phyloP scores from a whole-genome alignment of 2,329 filamentous ascomycete species.

The Cytospora chrysosperma region DNA sequence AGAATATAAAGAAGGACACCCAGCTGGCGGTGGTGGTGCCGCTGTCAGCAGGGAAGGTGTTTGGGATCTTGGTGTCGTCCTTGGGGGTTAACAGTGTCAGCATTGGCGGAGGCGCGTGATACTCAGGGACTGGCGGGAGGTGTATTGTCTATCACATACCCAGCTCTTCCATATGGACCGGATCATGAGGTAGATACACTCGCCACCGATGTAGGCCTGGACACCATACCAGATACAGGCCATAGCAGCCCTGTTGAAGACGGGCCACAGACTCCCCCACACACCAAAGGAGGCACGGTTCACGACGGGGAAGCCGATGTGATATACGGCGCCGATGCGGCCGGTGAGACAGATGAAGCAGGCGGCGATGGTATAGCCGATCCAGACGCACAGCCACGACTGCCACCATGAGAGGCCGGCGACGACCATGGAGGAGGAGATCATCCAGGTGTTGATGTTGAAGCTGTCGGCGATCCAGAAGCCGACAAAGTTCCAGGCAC shows the following conservation, averaged over 20 bases:
- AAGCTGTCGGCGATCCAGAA: conserved; percentile 86
- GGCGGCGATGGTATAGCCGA: conserved; percentile 77
- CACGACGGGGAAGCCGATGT: conserved; percentile 85
- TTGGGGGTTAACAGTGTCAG: conserved; percentile 28
- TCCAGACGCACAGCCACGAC: conserved; percentile 83
- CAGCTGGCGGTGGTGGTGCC: conserved; percentile 76
- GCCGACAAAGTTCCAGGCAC: conserved; percentile 81
- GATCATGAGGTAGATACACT: conserved; percentile 88
- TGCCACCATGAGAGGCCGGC: conserved; percentile 87
- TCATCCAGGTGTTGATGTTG: conserved; percentile 95
- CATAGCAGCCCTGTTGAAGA: conserved; percentile 86
- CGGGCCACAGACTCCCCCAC: conserved; percentile 85
- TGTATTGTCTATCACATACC: conserved; percentile 41
- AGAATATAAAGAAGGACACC: conserved; percentile 84
- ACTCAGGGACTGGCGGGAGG: background rate
- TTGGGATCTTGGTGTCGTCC: conserved; percentile 58
- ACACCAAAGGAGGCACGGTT: conserved; percentile 79
- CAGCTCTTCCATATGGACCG: conserved; percentile 75
- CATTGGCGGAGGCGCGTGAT: background rate
- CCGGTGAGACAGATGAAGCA: conserved; percentile 76
- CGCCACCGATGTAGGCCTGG: conserved; percentile 79
- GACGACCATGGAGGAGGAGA: conserved; percentile 78
- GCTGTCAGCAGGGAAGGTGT: conserved; percentile 62
- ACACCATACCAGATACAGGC: conserved; percentile 87
- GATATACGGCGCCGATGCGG: conserved; percentile 81